These are phyloP conservation scores for Trichopus zeylanicus DNA, from an alignment of 116 monocot genomes.

Conservation along the genomic window DNA sequence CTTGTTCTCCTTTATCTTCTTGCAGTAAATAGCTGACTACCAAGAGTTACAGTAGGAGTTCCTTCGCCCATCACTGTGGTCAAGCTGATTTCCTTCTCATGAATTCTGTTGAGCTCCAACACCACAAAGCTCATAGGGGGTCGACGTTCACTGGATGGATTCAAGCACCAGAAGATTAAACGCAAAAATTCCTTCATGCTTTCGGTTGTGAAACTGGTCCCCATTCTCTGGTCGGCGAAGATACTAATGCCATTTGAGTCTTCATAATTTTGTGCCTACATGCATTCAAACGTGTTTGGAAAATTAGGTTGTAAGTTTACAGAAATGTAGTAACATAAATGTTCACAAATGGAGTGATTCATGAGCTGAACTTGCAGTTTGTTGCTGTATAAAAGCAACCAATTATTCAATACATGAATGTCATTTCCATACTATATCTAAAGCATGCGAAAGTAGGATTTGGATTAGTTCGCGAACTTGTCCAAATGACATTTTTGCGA, in stretches of 20 bases:
- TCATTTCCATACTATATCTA: no score
- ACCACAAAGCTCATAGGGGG: conserved; percentile 59
- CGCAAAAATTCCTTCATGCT: conserved; percentile 69
- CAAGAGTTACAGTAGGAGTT: conserved; percentile 61
- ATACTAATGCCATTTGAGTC: conserved; percentile 28
- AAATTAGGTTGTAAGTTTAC: no score
- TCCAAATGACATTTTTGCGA: no score
- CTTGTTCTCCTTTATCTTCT: neutral
- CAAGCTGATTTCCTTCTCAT: conserved; percentile 73
- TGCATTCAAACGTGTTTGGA: no score
- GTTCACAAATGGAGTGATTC: no score
- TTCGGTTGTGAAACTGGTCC: conserved; percentile 56
- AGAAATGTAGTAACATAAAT: no score
- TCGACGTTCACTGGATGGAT: conserved; percentile 26
- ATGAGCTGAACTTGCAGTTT: no score
- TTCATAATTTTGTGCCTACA: conserved; percentile 53
- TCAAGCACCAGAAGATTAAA: conserved; percentile 55
- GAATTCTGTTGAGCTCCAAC: conserved; percentile 62
- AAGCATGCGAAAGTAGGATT: no score
- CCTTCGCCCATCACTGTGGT: conserved; percentile 87
- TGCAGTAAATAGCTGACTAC: conserved; percentile 73
- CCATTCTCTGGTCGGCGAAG: conserved; percentile 60
- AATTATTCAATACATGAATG: no score
- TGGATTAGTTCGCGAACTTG: no score
- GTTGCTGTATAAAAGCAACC: no score